These are phyloP conservation scores for Delphinella strobiligena DNA, from an alignment of 2,329 filamentous ascomycete species.

Conservation along the genomic window DNA sequence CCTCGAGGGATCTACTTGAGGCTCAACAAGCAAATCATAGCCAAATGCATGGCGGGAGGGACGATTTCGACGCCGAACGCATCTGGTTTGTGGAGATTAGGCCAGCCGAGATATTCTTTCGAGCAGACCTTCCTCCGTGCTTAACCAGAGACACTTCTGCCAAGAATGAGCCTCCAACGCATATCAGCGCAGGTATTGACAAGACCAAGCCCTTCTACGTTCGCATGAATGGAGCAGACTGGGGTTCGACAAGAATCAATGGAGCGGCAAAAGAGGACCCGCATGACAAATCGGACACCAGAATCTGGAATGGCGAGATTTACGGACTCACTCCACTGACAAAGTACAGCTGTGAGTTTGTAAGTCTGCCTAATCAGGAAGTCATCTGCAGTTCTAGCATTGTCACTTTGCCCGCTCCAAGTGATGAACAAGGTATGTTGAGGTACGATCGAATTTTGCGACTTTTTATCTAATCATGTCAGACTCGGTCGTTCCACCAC, in stretches of 20 bases:
- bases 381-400: constrained; percentile 62
- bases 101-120: constrained; percentile 64
- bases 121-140: constrained; percentile 21
- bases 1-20: constrained; percentile 59
- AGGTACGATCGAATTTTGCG: constrained; percentile 3
- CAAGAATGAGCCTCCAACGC: constrained; percentile 25
- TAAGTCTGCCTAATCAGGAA: constrained; percentile 52
- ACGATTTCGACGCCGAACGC: constrained; percentile 39
- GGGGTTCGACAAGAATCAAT: constrained; percentile 63
- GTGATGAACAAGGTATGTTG: constrained; percentile 44
- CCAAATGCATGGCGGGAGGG: constrained; percentile 29
- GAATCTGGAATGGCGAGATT: constrained; percentile 54
- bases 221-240: constrained; percentile 64
- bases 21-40: constrained; percentile 60
- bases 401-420: constrained; percentile 49
- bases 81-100: constrained; percentile 76
- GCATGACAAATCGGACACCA: constrained; percentile 22
- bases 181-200: constrained; percentile 42
- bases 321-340: constrained; percentile 58
- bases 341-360: constrained; percentile 69
- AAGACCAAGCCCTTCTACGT: constrained; percentile 66
- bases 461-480: constrained; percentile 24
- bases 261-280: constrained; percentile 32
- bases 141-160: constrained; percentile 14
- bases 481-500: constrained; percentile 23